A percentile compares a stretch with the other conserved stretches of the same genome.
Conservation (phyloP, 2,329 filamentous ascomycete species). For the Alternaria triticimaculans region DNA sequence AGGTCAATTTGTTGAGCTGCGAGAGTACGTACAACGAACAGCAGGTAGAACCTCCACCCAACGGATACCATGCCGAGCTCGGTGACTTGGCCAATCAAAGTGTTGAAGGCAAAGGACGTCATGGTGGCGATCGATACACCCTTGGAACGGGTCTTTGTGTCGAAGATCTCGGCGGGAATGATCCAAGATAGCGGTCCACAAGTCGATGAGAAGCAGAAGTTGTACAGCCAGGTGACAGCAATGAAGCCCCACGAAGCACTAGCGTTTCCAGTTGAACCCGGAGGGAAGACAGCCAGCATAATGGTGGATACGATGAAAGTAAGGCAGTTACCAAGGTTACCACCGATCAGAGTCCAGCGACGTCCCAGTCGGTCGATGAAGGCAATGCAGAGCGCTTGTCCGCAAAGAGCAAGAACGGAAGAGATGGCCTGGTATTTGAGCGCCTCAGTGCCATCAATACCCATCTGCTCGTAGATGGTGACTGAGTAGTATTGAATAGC, state of each 20-base stretch:
- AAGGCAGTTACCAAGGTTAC: slow-evolving; percentile 74
- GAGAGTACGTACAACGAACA: slow-evolving; percentile 60
- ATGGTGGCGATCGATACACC: slow-evolving; percentile 78
- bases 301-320: slow-evolving; percentile 73
- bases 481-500: slow-evolving; percentile 77
- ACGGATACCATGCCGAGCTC: slow-evolving; percentile 64
- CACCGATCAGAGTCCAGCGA: slow-evolving; percentile 73
- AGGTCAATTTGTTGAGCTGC: background rate
- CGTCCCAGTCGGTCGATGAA: slow-evolving; percentile 74
- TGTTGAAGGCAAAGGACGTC: slow-evolving; percentile 77
- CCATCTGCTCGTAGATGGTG: slow-evolving; percentile 71
- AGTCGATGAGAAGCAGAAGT: slow-evolving; percentile 75
- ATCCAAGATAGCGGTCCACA: slow-evolving; percentile 72
- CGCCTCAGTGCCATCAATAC: slow-evolving; percentile 68
- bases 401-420: slow-evolving; percentile 72
- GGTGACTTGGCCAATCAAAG: slow-evolving; percentile 74
- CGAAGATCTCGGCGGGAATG: slow-evolving; percentile 76
- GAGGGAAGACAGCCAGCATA: slow-evolving; percentile 66
- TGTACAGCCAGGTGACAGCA: slow-evolving; percentile 78
- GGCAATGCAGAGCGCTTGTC: slow-evolving; percentile 71
- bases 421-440: slow-evolving; percentile 80
- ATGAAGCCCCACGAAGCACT: slow-evolving; percentile 77
- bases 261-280: slow-evolving; percentile 58
- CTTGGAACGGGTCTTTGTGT: slow-evolving; percentile 76
- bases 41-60: slow-evolving; percentile 64